A percentile compares a stretch with the other conserved stretches of the same genome.
Conservation (phyloP, 1,284 basidiomycete species). For the Rugiboletus extremiorientalis region DNA sequence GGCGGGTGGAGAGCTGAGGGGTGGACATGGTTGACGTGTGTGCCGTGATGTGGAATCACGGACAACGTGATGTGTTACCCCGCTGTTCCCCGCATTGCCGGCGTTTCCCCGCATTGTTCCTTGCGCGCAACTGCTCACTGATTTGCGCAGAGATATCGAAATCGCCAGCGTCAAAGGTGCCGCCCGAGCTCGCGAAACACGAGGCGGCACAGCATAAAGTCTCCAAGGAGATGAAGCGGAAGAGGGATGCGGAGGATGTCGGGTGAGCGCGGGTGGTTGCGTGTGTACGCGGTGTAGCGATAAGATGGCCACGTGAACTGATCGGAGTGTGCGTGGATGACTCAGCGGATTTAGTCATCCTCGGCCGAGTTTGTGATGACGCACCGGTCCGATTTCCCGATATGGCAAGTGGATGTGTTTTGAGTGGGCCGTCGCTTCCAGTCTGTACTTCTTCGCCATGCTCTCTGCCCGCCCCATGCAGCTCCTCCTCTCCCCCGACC, state of each 20-base stretch:
- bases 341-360: neutral
- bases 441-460: slow-evolving; percentile 39
- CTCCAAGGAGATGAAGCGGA: slow-evolving; percentile 89
- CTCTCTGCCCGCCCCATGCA: slow-evolving; percentile 46
- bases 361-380: slow-evolving; percentile 20
- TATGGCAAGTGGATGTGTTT: slow-evolving; percentile 10
- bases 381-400: slow-evolving; percentile 11
- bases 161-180: slow-evolving; percentile 88
- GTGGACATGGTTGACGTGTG: neutral
- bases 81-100: slow-evolving; percentile 7
- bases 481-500: slow-evolving; percentile 7
- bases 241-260: slow-evolving; percentile 75
- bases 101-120: slow-evolving; percentile 19
- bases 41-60: slow-evolving; percentile 5
- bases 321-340: neutral
- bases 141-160: slow-evolving; percentile 78
- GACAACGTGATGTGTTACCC: neutral
- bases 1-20: no score
- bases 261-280: slow-evolving; percentile 43
- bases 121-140: slow-evolving; percentile 7
- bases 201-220: slow-evolving; percentile 88
- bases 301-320: neutral
- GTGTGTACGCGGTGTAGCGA: no score
- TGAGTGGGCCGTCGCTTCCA: no score
- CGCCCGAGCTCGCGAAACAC: slow-evolving; percentile 84